Evolutionary conservation across 352 stramenopile genomes (phyloP), one percentile per base, ranked within the genome.

Genomic region (Phytophthora pseudosyringae): DNA sequence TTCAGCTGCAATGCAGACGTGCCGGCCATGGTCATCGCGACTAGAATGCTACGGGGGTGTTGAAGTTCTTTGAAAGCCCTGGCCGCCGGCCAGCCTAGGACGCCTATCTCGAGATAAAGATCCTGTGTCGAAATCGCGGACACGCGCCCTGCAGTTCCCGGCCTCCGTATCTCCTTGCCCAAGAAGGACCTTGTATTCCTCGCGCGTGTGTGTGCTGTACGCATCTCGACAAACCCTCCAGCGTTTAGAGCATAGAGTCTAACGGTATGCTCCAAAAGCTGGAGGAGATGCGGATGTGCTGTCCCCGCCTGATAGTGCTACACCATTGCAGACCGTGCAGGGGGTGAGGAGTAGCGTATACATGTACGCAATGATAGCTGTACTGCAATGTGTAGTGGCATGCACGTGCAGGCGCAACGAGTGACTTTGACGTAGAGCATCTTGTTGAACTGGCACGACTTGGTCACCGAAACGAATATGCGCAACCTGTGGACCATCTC

Each of bases 21-120:
- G 47, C 39, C 28, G 53, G 32, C 49, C 35, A 58, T 64, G 44
- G 36, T 29, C 47, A 56, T 25, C 44, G 44, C 55, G 55, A 63
- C 55, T 63, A 39, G 31, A 49, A 39, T 51, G 31, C 43, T 46
- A 50, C 12, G 49, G 9, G 49, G 33, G 21, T 53, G 41, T 62
- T 62, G 43, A 62, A 62, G 54, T 62, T 13, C 29, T 16, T 59
- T 58, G 4, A n/a, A n/a, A 4, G 13, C 7, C 21, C 31, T 35
- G 7, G 31, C 31, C 39, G 21, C 21, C 21, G 21, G 21, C 21
- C 21, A 2, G 21, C 21, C 21, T 21, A 21, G 21, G 31, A 12
- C 47, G 25, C 45, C 47, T 47, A 69, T 69, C 61, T 65, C 32
- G 55, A 40, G 61, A 69, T 69, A 63, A 21, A 21, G 21, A 21